Conservation (phyloP, 1,139 yeast species). For the Suhomyces wounanorum region DNA sequence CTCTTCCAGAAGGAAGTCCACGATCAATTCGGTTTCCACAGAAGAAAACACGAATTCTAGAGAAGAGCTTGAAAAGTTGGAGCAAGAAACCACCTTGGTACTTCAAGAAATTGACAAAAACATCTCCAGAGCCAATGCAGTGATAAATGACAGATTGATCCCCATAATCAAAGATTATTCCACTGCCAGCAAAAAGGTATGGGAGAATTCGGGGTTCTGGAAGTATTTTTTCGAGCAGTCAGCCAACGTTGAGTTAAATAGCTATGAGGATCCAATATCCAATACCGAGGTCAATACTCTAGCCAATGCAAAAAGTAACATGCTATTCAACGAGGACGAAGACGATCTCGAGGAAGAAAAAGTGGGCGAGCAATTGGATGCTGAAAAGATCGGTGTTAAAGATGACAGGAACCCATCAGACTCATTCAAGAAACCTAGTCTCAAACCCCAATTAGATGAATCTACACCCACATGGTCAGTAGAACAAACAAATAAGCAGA, state of each 20-base stretch:
- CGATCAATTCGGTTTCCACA: slow-evolving; percentile 18
- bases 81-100: slow-evolving; percentile 77
- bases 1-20: slow-evolving; percentile 40
- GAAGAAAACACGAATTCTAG: slow-evolving; percentile 37
- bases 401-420: background rate
- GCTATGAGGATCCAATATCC: slow-evolving; percentile 53
- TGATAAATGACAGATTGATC: slow-evolving; percentile 60
- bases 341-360: slow-evolving; percentile 7
- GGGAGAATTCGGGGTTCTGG: slow-evolving; percentile 70
- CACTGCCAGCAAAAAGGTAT: slow-evolving; percentile 53
- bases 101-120: slow-evolving; percentile 80
- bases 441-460: slow-evolving; percentile 30
- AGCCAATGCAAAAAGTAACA: slow-evolving; percentile 17
- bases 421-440: slow-evolving; percentile 25
- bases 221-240: slow-evolving; percentile 74
- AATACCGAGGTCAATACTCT: slow-evolving; percentile 21
- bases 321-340: slow-evolving; percentile 20
- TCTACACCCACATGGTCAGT: slow-evolving; percentile 44
- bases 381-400: background rate
- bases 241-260: slow-evolving; percentile 65
- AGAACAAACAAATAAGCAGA: slow-evolving; percentile 29
- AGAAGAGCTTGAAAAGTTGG: slow-evolving; percentile 60
- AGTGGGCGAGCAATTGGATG: slow-evolving; percentile 12
- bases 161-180: slow-evolving; percentile 65
- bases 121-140: slow-evolving; percentile 62